Percentiles rank a stretch among this genome's conserved stretches.
Evolutionary conservation across 768 basidiomycete species (phyloP).

Genomic region (Tylopilus felleus): DNA sequence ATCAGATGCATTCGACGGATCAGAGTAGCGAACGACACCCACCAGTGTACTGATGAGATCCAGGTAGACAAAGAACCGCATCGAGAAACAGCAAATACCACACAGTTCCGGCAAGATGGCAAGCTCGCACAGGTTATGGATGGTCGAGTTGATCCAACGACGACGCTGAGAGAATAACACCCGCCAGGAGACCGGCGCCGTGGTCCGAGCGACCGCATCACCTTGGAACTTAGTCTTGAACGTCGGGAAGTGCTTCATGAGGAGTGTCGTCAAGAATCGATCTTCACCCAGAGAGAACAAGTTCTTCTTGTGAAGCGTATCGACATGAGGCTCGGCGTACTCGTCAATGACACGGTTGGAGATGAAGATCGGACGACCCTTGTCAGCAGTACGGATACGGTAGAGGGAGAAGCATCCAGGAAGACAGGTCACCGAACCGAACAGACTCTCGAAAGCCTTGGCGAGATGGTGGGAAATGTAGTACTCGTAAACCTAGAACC

Average conservation of each 20-base stretch:
- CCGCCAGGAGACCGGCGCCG: conserved; percentile 60
- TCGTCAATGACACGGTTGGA: conserved; percentile 70
- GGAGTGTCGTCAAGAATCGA: conserved; percentile 64
- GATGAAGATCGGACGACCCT: conserved; percentile 68
- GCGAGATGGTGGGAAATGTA: conserved; percentile 66
- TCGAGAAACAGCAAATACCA: conserved; percentile 72
- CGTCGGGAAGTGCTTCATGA: conserved; percentile 68
- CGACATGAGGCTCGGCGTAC: conserved; percentile 62
- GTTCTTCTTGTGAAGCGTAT: conserved; percentile 72
- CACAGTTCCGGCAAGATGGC: conserved; percentile 60
- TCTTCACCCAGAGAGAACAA: conserved; percentile 67
- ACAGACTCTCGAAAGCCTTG: conserved; percentile 66
- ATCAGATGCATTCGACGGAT: conserved; percentile 6
- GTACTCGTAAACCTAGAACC: conserved; percentile 58
- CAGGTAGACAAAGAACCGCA: conserved; percentile 67
- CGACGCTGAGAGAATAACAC: conserved; percentile 65
- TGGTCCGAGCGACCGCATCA: conserved; percentile 59
- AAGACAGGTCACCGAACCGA: conserved; percentile 70
- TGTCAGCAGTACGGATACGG: conserved; percentile 68
- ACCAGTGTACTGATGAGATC: conserved; percentile 65
- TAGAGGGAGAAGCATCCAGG: conserved; percentile 74
- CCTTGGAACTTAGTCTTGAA: conserved; percentile 69
- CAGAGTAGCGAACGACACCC: conserved; percentile 1
- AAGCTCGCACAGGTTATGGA: conserved; percentile 66
- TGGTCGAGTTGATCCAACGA: conserved; percentile 73